Evolutionary conservation across 441 rosid species (phyloP), one percentile per base, ranked within the genome.

Genomic region (Mallotus japonicus): DNA sequence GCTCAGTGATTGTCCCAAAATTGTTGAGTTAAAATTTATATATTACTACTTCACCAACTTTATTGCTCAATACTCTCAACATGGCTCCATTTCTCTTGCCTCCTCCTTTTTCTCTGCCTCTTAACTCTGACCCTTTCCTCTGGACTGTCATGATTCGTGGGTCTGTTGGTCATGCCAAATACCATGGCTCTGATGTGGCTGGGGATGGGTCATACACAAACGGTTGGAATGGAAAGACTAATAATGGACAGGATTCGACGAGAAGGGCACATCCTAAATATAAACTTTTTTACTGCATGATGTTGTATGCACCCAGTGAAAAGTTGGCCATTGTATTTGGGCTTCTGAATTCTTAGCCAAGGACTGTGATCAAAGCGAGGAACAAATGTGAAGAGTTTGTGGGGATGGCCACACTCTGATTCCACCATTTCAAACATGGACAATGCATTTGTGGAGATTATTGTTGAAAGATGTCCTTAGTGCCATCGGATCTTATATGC

Each of bases 271-370:
- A 79, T 5, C 54, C 83, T 81, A 46, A 80, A 82, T 77, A 66
- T 71, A 46, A 81, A 80, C 62, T 81, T 83, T 70, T 81, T 76
- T 28, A 44, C 59, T 83, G 76, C 84, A 80, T 73, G 84, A 82
- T 53, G 83, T 20, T 82, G 55, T 79, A 75, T 46, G 79, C 83
- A 49, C 96, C 88, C 69, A 88, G 97, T 42, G 96, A 92, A 75
- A 92, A 89, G 80, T 73, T 92, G 83, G 94, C 90, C 4, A 74
- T 86, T 71, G 87, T 89, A 65, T 92, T 88, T 69, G 93, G 85
- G 66, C 80, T 92, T 22, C 77, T 89, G 74, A 84, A 85, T 73
- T 77, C 81, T 10, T 67, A 62, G 69, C 86, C 85, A 65, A 84
- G 79, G 19, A 66, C 81, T 22, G 90, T 89, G 75, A 82, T 92